A percentile compares a stretch with the other conserved stretches of the same genome.
These are phyloP conservation scores for Syncephalis plumigaleata DNA, from an alignment of 371 early-diverging fungal species.

Conservation along the genomic window DNA sequence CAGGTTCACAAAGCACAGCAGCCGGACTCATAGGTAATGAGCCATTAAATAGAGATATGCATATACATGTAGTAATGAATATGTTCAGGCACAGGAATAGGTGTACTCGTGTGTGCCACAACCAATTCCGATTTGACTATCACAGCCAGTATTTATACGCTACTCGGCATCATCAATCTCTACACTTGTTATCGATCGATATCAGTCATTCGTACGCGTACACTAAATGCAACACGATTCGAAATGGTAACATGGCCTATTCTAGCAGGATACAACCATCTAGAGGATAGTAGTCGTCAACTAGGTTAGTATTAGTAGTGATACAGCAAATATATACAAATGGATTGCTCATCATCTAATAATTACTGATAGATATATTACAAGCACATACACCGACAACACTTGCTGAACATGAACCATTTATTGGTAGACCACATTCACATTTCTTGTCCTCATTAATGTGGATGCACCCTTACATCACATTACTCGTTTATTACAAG, in stretches of 20 bases:
- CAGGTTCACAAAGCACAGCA: slow-evolving; percentile 55
- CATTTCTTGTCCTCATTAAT: not conserved
- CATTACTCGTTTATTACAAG: too few species aligned
- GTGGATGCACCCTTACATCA: too few species aligned
- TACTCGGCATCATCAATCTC: slow-evolving; percentile 28
- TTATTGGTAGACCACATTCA: not conserved
- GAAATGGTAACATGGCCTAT: slow-evolving; percentile 20
- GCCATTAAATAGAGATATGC: not conserved
- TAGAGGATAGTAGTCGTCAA: not conserved
- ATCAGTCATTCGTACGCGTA: slow-evolving; percentile 24
- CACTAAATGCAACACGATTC: slow-evolving; percentile 30
- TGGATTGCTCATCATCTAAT: not conserved
- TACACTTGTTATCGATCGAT: slow-evolving; percentile 30
- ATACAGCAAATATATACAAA: slow-evolving; percentile 2
- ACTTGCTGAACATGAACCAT: slow-evolving; percentile 2
- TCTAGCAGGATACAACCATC: slow-evolving; percentile 3
- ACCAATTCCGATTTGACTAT: slow-evolving; percentile 11
- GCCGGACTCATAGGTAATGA: slow-evolving; percentile 54
- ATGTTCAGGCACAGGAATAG: slow-evolving; percentile 18
- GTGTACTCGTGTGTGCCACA: slow-evolving; percentile 23
- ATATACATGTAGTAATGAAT: not conserved
- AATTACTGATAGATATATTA: slow-evolving; percentile 1
- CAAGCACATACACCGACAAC: not conserved
- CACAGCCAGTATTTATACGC: slow-evolving; percentile 16
- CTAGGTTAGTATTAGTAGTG: too few species aligned